Evolutionary conservation across 257 asterid species (phyloP).

Genomic region (Penstemon eatonii): DNA sequence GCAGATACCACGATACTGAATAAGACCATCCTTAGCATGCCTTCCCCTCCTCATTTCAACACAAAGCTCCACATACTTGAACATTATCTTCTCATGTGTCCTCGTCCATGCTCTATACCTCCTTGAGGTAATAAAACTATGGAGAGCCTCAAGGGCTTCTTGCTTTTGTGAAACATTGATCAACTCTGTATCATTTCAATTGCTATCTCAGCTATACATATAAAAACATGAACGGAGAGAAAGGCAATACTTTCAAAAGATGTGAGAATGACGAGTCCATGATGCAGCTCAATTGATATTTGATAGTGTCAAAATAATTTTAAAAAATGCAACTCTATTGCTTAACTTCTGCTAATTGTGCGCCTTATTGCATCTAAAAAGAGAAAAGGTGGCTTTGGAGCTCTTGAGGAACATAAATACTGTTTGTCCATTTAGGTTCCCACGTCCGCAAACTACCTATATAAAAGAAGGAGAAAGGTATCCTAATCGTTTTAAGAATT

Average conservation of each 20-base stretch:
- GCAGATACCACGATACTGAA: constrained; percentile 89
- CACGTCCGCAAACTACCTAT: neutral
- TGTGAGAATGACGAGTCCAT: neutral
- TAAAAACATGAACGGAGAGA: neutral
- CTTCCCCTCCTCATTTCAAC: constrained; percentile 97
- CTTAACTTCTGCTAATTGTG: neutral
- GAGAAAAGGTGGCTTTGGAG: neutral
- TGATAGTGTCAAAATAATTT: neutral
- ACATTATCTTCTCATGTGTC: constrained; percentile 82
- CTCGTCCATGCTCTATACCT: constrained; percentile 95
- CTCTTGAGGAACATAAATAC: neutral
- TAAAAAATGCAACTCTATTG: neutral
- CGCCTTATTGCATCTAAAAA: neutral
- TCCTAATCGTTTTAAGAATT: too few relatives aligned
- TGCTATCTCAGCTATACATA: neutral
- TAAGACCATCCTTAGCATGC: constrained; percentile 94
- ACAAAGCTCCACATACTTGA: constrained; percentile 87
- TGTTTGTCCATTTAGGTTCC: neutral
- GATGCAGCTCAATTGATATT: neutral
- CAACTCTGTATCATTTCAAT: constrained; percentile 61
- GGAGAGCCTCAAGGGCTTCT: constrained; percentile 91
- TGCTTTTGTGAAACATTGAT: constrained; percentile 90
- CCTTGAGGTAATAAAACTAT: constrained; percentile 78
- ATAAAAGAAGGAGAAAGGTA: neutral
- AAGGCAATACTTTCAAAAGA: neutral